Conservation (phyloP, 2,329 filamentous ascomycete species). For the Stagonosporopsis chrysanthemi region DNA sequence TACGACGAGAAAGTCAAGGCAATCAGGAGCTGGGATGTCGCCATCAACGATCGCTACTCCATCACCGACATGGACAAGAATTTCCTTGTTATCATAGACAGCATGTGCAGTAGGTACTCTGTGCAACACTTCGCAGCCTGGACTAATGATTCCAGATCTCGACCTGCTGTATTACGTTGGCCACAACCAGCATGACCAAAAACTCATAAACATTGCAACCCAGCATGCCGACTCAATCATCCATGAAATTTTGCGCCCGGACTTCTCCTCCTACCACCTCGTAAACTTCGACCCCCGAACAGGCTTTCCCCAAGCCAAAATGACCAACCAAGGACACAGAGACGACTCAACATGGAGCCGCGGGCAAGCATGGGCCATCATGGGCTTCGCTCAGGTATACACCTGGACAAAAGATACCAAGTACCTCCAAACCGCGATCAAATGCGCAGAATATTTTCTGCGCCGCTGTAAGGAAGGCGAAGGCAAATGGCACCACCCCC, state of each 20-base stretch:
- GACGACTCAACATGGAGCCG: slow-evolving; percentile 58
- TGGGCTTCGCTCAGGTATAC: slow-evolving; percentile 58
- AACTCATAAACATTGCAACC: slow-evolving; percentile 48
- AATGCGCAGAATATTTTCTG: slow-evolving; percentile 58
- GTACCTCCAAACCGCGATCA: slow-evolving; percentile 56
- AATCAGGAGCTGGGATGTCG: slow-evolving; percentile 60
- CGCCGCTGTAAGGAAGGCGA: slow-evolving; percentile 48
- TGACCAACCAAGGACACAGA: slow-evolving; percentile 58
- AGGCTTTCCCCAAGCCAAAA: slow-evolving; percentile 54
- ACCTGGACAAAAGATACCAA: slow-evolving; percentile 55
- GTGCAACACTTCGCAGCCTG: background rate
- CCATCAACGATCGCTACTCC: slow-evolving; percentile 47
- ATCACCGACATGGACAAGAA: slow-evolving; percentile 48
- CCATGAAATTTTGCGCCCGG: slow-evolving; percentile 43
- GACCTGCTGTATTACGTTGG: slow-evolving; percentile 51
- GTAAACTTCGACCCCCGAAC: slow-evolving; percentile 56
- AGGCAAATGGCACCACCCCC: slow-evolving; percentile 34
- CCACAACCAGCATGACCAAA: slow-evolving; percentile 38
- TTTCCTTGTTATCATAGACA: slow-evolving; percentile 55
- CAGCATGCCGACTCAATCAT: slow-evolving; percentile 50
- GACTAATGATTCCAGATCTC: slow-evolving; percentile 38
- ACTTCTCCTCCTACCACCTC: slow-evolving; percentile 53
- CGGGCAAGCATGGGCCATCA: slow-evolving; percentile 60
- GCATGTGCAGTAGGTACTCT: slow-evolving; percentile 48
- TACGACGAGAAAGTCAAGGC: slow-evolving; percentile 53